A percentile compares a stretch with the other conserved stretches of the same genome.
Conservation (phyloP, 352 stramenopile genomes). For the Hyaloperonospora brassicae region DNA sequence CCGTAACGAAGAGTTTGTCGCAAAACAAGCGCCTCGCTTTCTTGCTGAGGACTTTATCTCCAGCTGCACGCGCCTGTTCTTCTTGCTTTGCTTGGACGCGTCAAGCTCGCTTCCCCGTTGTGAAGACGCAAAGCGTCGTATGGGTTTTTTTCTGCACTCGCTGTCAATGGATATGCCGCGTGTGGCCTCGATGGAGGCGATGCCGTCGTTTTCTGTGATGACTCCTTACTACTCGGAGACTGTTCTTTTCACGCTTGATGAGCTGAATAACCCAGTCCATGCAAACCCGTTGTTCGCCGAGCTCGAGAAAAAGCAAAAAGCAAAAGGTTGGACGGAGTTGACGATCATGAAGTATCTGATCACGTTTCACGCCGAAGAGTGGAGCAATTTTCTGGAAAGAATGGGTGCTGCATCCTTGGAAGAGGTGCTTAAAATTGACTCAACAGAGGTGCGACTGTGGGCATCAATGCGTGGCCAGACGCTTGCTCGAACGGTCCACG, state of each 20-base stretch:
- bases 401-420: constrained; percentile 63
- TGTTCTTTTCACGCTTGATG: constrained; percentile 80
- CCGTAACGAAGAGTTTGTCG: constrained; percentile 22
- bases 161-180: constrained; percentile 78
- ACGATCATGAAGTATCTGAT: constrained; percentile 86
- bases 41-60: constrained; percentile 59
- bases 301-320: constrained; percentile 65
- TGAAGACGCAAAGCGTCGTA: constrained; percentile 75
- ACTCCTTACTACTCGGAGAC: constrained; percentile 86
- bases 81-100: constrained; percentile 65
- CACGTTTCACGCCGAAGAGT: constrained; percentile 83
- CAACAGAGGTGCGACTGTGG: constrained; percentile 77
- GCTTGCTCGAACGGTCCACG: constrained; percentile 77
- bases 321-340: constrained; percentile 64
- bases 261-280: constrained; percentile 77
- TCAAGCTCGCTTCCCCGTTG: constrained; percentile 68
- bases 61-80: constrained; percentile 72
- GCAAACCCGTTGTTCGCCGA: constrained; percentile 73
- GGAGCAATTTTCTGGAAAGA: constrained; percentile 82
- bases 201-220: constrained; percentile 86
- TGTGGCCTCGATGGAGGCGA: constrained; percentile 63
- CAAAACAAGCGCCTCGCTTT: constrained; percentile 31
- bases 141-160: constrained; percentile 84
- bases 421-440: constrained; percentile 54
- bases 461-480: constrained; percentile 80